Conservation (phyloP, 257 asterid genomes). For the Lavandula angustifolia region DNA sequence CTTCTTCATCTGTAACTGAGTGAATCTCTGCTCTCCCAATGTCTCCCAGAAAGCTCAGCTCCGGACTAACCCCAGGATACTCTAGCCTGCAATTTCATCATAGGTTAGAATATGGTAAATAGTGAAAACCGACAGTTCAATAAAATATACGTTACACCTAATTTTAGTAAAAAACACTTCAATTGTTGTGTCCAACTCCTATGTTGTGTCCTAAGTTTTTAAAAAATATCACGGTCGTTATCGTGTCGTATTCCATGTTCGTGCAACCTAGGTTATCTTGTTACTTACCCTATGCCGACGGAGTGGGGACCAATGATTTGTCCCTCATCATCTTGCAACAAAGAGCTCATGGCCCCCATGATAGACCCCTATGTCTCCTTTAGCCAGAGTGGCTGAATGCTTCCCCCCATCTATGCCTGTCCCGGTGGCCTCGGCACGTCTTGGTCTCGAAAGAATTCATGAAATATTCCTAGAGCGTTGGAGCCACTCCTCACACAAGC, state of each 20-base stretch:
- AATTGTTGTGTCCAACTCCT: too few relatives aligned
- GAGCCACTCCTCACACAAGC: slow-evolving; percentile 84
- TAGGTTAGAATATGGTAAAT: too few relatives aligned
- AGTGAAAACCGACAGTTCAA: too few relatives aligned
- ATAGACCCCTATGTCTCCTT: slow-evolving; percentile 66
- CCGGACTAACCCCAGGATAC: slow-evolving; percentile 80
- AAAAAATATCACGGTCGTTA: too few relatives aligned
- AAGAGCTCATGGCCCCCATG: slow-evolving; percentile 75
- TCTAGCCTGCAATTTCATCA: slow-evolving; percentile 49
- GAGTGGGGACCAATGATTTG: slow-evolving; percentile 64
- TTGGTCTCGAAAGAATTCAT: slow-evolving; percentile 63
- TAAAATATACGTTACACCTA: too few relatives aligned
- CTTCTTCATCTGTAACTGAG: slow-evolving; percentile 60
- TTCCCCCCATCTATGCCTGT: slow-evolving; percentile 48
- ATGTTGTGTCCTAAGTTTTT: too few relatives aligned
- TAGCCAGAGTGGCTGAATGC: slow-evolving; percentile 69
- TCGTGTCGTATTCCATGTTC: too few relatives aligned
- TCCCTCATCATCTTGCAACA: slow-evolving; percentile 74
- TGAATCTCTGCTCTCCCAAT: slow-evolving; percentile 64
- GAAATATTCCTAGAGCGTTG: slow-evolving; percentile 76
- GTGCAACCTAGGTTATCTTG: background rate
- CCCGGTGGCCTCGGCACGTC: slow-evolving; percentile 73
- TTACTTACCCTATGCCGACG: slow-evolving; percentile 58
- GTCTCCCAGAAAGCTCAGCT: slow-evolving; percentile 74
- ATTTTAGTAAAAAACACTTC: too few relatives aligned